Base-by-base conservation (phyloP, 2,329 filamentous ascomycete genomes). In the Aspergillus flavus region DNA sequence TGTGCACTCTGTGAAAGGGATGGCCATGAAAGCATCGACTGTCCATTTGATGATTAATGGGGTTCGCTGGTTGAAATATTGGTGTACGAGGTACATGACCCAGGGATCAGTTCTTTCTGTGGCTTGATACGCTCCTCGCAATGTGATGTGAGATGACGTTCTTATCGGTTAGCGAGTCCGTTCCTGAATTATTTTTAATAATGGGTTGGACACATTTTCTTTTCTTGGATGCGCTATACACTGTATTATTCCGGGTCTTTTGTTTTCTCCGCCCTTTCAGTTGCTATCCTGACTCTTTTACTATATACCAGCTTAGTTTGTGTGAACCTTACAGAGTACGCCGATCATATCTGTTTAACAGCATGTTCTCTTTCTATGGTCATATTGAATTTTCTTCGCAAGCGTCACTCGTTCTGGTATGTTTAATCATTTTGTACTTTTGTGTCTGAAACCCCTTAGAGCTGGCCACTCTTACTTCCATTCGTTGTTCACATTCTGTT, bases 1-100 rank as follows among this genome's bases (percentile, higher is more conserved):
- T 99, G 95, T 79, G 95, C 95, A 19, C 84, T 98, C 52, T 99
- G 95, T 76, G 95, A 99, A 82, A 88, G 92, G 66, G 95, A 99
- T 73, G 95, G 95, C 16, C 95, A 99, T 76, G 92, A 97, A 78
- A 97, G 94, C 73, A 94, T 96, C 65, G 93, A 96, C 78, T 97
- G 94, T 79, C 93, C 94, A 14, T 91, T 96, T 78, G 94, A 97
- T 80, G 93, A 96, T 77, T 80, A 69, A 76, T 53, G 34, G 61
- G 36, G n/a, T 23, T 55, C 26, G 6, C n/a, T 39, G 52, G n/a
- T 26, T 23, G 9, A 14, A 23, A 39, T 34, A 3, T 21, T 41
- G 30, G 36, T 54, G 36, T 41, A 61, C 60, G 52, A 50, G 46
- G 53, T 61, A 62, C 58, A 58, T 58, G 62, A 61, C 30, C 52